Percentiles rank a stretch among this genome's conserved stretches.
These are phyloP conservation scores for Tetracladium maxilliforme DNA, from an alignment of 2,329 filamentous ascomycete species.

Conservation along the genomic window DNA sequence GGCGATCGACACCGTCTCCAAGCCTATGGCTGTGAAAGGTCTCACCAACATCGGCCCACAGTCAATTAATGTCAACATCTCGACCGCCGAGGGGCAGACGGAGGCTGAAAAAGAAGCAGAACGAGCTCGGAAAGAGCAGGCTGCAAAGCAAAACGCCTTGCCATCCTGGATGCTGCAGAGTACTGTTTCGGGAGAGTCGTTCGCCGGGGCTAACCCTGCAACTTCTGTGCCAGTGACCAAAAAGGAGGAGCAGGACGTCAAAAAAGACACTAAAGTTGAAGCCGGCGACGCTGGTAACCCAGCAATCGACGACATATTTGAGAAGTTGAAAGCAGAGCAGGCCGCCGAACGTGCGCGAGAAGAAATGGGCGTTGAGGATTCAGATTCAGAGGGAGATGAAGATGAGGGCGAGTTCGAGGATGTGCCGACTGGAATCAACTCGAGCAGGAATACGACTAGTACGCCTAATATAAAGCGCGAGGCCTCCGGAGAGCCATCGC, in stretches of 20 bases:
- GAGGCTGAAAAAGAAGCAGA: constrained; percentile 54
- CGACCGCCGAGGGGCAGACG: constrained; percentile 47
- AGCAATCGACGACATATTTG: constrained; percentile 53
- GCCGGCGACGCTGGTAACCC: too few species aligned
- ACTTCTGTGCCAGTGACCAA: constrained; percentile 14
- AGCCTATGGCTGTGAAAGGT: constrained; percentile 56
- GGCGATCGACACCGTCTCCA: constrained; percentile 35
- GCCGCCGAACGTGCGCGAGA: constrained; percentile 29
- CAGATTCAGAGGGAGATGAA: constrained; percentile 29
- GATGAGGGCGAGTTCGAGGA: constrained; percentile 32
- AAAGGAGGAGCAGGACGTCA: constrained; percentile 29
- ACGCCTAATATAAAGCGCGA: too few species aligned
- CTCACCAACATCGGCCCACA: constrained; percentile 51
- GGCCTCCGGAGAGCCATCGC: too few species aligned
- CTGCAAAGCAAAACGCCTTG: constrained; percentile 53
- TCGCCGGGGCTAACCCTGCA: constrained; percentile 21
- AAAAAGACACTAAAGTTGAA: constrained; percentile 25
- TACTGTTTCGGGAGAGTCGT: constrained; percentile 51
- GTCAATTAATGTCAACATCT: constrained; percentile 56
- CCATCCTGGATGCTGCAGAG: constrained; percentile 60
- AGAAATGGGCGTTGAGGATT: constrained; percentile 34
- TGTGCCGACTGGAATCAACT: constrained; percentile 11
- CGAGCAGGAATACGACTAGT: constrained; percentile 2
- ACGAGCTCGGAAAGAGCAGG: constrained; percentile 46
- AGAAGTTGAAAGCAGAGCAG: constrained; percentile 47